Evolutionary conservation across 2,329 filamentous ascomycete species (phyloP).

Genomic region (Helicocarpus griseus): DNA sequence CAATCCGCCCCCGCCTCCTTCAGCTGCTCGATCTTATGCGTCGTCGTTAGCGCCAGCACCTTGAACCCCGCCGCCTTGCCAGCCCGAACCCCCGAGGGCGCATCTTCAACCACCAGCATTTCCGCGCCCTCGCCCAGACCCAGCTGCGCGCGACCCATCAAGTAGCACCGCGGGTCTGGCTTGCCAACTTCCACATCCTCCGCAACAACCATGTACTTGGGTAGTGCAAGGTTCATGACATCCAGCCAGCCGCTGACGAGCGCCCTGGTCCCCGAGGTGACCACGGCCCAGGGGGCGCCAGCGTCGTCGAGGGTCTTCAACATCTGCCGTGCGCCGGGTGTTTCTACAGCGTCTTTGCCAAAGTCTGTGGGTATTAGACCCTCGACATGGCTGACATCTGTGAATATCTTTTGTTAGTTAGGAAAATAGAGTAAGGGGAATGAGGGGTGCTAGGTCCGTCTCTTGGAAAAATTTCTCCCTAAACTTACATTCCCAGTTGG

Average conservation of each 20-base stretch:
- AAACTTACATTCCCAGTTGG: constrained; percentile 89
- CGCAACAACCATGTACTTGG: constrained; percentile 60
- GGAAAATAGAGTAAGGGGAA: background rate
- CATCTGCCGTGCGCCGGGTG: constrained; percentile 68
- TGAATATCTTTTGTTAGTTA: constrained; percentile 4
- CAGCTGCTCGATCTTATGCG: constrained; percentile 65
- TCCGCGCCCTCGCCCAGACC: constrained; percentile 38
- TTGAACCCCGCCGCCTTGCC: constrained; percentile 80
- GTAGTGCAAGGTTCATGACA: constrained; percentile 55
- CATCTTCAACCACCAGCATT: constrained; percentile 78
- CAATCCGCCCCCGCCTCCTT: constrained; percentile 72
- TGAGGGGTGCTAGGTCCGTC: background rate
- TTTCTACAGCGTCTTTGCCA: constrained; percentile 69
- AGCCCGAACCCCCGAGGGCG: constrained; percentile 71
- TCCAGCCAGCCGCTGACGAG: constrained; percentile 65
- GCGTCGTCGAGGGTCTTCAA: constrained; percentile 55
- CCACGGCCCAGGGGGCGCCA: constrained; percentile 73
- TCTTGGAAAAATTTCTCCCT: constrained; percentile 1
- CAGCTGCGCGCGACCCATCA: constrained; percentile 55
- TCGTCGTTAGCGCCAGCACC: constrained; percentile 77
- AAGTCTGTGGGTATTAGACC: constrained; percentile 65
- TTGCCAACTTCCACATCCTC: constrained; percentile 69
- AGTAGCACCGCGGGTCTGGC: constrained; percentile 66
- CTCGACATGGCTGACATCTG: constrained; percentile 74
- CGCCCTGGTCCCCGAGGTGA: constrained; percentile 56